Conservation (phyloP, 805 yeast genomes). For the Kodamaea neixiangensis region DNA sequence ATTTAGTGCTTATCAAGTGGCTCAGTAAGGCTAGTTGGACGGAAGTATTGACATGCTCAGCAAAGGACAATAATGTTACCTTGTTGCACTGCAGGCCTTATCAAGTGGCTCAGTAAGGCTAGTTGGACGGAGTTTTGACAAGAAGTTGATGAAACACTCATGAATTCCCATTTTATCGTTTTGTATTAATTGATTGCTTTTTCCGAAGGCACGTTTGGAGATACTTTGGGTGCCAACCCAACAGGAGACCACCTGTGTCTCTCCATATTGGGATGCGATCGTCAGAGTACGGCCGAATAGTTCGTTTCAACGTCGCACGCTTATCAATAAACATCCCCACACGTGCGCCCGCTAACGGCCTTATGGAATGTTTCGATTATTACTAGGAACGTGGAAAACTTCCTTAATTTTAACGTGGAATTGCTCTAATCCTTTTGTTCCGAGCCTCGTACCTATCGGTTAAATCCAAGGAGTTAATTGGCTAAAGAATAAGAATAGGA, state of each 20-base stretch:
- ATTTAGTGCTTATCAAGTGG: background rate
- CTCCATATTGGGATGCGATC: background rate
- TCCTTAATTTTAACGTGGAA: no score
- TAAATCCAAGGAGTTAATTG: no score
- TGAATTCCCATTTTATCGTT: background rate
- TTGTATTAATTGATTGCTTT: background rate
- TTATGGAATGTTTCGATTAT: background rate
- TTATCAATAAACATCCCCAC: background rate
- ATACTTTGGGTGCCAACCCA: background rate
- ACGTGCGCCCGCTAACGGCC: background rate
- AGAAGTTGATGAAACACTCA: no score
- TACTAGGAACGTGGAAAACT: background rate
- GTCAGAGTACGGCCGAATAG: background rate
- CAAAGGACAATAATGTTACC: no score
- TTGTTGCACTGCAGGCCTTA: no score
- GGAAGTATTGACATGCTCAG: no score
- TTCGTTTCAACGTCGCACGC: background rate
- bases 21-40: no score
- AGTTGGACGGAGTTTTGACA: no score
- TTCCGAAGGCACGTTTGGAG: background rate
- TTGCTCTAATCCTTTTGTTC: background rate
- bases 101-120: no score
- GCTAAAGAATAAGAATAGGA: background rate
- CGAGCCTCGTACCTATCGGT: no score
- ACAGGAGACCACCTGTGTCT: background rate